Evolutionary conservation across 1,139 yeast species (phyloP), one percentile per base, ranked within the genome.

Genomic region (Geotrichum restrictum): DNA sequence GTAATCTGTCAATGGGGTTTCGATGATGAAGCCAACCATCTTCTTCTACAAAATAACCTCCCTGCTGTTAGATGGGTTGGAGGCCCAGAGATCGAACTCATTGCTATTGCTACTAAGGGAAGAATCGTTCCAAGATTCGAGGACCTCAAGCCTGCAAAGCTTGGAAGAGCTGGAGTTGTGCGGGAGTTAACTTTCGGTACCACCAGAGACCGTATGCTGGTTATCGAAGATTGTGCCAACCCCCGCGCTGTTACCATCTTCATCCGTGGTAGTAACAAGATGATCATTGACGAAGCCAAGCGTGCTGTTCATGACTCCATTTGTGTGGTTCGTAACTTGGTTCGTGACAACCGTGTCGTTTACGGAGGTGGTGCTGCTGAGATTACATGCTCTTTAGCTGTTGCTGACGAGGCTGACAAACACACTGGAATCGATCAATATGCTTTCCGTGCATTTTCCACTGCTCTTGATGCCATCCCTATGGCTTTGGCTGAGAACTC

Each of bases 1-100:
- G 98, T 93, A 54, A 94, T 95, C 40, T 93, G 98, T 74, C 99
- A 93, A 74, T 93, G 99, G 99, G 99, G 99, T n/a, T 94, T 93
- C 66, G 98, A 94, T 69, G 99, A 93, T 70, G 98, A 93, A 74
- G 98, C 98, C 43, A 94, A 93, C 72, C 97, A 94, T 70, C 74
- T 93, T 66, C 77, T 93, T 58, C 76, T 91, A 62, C 88, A 94
- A 63, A 89, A 91, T 70, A 80, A 87, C 43, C 78, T 93, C 59
- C 95, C 96, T 51, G 98, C 98, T 36, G 95, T 94, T 44, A 83
- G 98, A 76, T 94, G 98, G 98, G 96, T 94, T 53, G 99, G 98
- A 56, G 98, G 98, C 38, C 88, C 95, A 49, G 99, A 93, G 67
- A 79, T 93, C 63, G 98, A 93, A 73, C 80, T 88, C 59, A 83